Evolutionary conservation across 768 basidiomycete genomes (phyloP).

Genomic region (Coprinopsis strossmayeri): DNA sequence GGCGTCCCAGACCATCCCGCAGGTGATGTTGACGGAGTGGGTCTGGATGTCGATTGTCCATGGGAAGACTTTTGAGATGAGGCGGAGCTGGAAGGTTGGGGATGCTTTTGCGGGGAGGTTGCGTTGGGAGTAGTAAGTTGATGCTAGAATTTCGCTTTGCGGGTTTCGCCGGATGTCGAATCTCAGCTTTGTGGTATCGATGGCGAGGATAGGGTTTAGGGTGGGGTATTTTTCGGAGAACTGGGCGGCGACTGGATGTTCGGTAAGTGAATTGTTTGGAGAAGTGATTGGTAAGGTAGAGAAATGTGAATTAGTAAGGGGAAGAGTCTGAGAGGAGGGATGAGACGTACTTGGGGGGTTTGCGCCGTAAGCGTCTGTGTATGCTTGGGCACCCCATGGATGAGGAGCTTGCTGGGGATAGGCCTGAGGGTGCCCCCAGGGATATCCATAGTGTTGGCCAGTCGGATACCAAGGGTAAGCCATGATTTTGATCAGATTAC

Average conservation of each 20-base stretch:
- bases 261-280: background rate
- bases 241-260: background rate
- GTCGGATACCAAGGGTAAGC: too few species aligned
- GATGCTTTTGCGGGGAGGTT: conserved; percentile 29
- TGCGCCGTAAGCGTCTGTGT: conserved; percentile 7
- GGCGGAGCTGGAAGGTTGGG: conserved; percentile 36
- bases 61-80: conserved; percentile 58
- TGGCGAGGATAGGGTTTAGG: conserved; percentile 47
- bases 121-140: conserved; percentile 34
- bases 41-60: conserved; percentile 53
- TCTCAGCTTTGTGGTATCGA: conserved; percentile 41
- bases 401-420: background rate
- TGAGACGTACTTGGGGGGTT: conserved; percentile 3
- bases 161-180: conserved; percentile 44
- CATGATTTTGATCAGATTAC: too few species aligned
- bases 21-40: conserved; percentile 35
- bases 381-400: conserved; percentile 2
- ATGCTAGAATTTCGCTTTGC: conserved; percentile 32
- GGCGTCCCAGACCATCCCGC: conserved; percentile 49
- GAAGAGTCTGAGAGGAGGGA: background rate
- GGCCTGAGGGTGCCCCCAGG: too few species aligned
- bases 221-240: conserved; percentile 37
- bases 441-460: too few species aligned
- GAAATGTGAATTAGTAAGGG: background rate
- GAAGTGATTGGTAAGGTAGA: background rate